Conservation (phyloP, 805 yeast genomes). For the Starmerella vaccinii region DNA sequence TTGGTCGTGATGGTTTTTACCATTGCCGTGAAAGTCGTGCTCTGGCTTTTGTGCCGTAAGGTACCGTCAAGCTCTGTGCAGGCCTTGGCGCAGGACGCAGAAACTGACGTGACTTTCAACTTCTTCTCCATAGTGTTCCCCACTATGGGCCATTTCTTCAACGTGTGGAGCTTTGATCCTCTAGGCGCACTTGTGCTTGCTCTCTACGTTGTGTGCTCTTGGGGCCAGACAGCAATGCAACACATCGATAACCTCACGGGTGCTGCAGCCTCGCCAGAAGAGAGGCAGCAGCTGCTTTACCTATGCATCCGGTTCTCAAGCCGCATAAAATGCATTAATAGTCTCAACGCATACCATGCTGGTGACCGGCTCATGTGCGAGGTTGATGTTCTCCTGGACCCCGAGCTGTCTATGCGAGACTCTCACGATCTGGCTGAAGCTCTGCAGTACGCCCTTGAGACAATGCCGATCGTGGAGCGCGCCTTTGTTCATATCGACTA, state of each 20-base stretch:
- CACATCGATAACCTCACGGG: constrained; percentile 71
- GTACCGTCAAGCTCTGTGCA: constrained; percentile 58
- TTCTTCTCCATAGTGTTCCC: constrained; percentile 64
- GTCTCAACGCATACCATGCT: constrained; percentile 62
- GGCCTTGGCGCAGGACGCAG: constrained; percentile 74
- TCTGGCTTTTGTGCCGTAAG: constrained; percentile 54
- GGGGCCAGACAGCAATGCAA: constrained; percentile 57
- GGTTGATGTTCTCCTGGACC: constrained; percentile 56
- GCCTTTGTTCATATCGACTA: constrained; percentile 71
- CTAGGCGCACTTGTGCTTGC: constrained; percentile 59
- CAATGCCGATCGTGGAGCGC: constrained; percentile 65
- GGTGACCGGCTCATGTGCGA: constrained; percentile 71
- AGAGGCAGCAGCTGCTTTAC: constrained; percentile 57
- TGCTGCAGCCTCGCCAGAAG: constrained; percentile 51
- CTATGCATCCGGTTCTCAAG: constrained; percentile 60
- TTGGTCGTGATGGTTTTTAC: constrained; percentile 53
- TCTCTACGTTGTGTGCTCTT: constrained; percentile 49
- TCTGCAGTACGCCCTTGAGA: constrained; percentile 67
- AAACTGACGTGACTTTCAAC: constrained; percentile 68
- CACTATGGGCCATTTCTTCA: constrained; percentile 41
- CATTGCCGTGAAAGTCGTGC: constrained; percentile 46
- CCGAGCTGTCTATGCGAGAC: constrained; percentile 46
- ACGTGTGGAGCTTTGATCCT: constrained; percentile 65
- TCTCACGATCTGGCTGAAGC: constrained; percentile 76
- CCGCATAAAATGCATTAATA: constrained; percentile 52